Conservation (phyloP, 106 monocot species). For the Platanthera guangdongensis region DNA sequence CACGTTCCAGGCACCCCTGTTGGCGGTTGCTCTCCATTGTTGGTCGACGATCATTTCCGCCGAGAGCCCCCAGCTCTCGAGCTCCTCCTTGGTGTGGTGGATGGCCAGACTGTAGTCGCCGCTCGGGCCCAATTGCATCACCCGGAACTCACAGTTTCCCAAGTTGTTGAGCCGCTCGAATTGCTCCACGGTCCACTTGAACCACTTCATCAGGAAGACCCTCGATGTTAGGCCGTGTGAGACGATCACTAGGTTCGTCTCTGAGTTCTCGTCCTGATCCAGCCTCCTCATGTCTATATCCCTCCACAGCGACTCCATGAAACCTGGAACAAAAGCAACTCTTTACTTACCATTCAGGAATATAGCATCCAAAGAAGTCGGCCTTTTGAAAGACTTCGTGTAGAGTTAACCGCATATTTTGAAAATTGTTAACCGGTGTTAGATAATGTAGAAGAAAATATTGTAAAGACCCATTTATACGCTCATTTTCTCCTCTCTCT, state of each 20-base stretch:
- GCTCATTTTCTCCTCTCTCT: too few relatives aligned
- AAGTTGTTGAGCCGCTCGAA: conserved; percentile 83
- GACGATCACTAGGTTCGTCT: conserved; percentile 75
- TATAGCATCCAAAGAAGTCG: neutral
- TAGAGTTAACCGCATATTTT: too few relatives aligned
- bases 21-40: conserved; percentile 55
- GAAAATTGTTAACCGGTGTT: too few relatives aligned
- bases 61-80: conserved; percentile 76
- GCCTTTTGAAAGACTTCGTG: too few relatives aligned
- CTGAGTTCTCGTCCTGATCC: conserved; percentile 45
- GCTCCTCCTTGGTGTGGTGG: conserved; percentile 67
- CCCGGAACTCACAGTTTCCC: conserved; percentile 81
- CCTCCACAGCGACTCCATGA: conserved; percentile 91
- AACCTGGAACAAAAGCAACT: conserved; percentile 37
- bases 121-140: conserved; percentile 73
- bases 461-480: too few relatives aligned
- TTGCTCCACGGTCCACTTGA: conserved; percentile 98
- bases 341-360: neutral
- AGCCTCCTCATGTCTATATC: conserved; percentile 89
- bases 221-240: conserved; percentile 81
- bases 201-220: conserved; percentile 99
- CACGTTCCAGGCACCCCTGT: conserved; percentile 39
- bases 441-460: too few relatives aligned
- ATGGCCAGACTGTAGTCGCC: conserved; percentile 87
- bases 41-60: conserved; percentile 86